Percentiles rank a stretch among this genome's conserved stretches.
These are phyloP conservation scores for Hanseniaspora gamundiae DNA, from an alignment of 1,139 yeast species.

Conservation along the genomic window DNA sequence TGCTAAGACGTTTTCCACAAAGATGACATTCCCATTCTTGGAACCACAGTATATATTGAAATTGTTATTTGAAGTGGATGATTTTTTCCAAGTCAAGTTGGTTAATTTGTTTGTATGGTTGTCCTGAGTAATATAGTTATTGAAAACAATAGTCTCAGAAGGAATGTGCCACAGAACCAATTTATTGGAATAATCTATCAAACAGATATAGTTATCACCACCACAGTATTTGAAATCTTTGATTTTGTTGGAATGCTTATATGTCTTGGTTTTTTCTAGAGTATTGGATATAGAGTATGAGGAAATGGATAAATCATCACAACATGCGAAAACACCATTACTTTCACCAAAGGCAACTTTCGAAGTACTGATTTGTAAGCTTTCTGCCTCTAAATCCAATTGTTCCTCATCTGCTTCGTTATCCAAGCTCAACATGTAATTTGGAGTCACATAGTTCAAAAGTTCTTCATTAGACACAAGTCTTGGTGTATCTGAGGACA, in stretches of 20 bases:
- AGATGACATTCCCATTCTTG: constrained; percentile 1
- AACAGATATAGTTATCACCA: constrained; percentile 1
- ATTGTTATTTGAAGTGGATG: neutral
- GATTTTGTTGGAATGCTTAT: neutral
- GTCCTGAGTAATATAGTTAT: neutral
- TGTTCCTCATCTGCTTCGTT: neutral
- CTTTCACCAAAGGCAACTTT: constrained; percentile 2
- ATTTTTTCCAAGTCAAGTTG: neutral
- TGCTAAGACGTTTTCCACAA: constrained; percentile 1
- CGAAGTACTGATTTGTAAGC: neutral
- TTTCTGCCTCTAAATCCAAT: no score
- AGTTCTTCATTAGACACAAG: constrained; percentile 26
- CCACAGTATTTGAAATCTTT: constrained; percentile 1
- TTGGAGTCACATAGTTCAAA: constrained; percentile 1
- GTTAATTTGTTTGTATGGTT: constrained; percentile 1
- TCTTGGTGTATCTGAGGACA: constrained; percentile 33
- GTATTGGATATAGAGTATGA: constrained; percentile 28
- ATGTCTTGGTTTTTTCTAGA: constrained; percentile 8
- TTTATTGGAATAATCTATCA: neutral
- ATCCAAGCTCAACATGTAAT: constrained; percentile 2
- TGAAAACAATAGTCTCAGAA: neutral
- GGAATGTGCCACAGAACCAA: constrained; percentile 1
- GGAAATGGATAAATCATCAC: constrained; percentile 27
- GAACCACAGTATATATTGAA: constrained; percentile 1
- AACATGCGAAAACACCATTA: constrained; percentile 2